Base-by-base conservation (phyloP, 441 rosid species). In the Pelargonium fulgidum region DNA sequence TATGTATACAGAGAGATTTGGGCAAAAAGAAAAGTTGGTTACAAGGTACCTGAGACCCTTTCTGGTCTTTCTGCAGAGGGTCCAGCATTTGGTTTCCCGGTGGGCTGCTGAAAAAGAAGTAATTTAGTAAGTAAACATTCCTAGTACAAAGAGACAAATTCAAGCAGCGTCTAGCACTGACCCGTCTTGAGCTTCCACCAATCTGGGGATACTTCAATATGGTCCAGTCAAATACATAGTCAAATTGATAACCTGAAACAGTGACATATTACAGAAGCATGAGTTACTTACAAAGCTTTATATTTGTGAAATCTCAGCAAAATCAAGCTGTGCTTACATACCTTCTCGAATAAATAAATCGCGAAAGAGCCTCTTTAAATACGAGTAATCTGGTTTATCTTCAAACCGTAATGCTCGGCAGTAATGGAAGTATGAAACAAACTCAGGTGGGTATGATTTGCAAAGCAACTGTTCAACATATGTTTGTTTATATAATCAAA, bases 261-360 rank as follows among this genome's bases (percentile, higher is more conserved):
- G 70, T 72, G 58, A 47, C 72, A 68, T 67, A 22, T 45, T 70
- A 65, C 62, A 78, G 69, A 77, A 54, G 4, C 66, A 44, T 14
- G 11, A 47, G 26, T 19, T 56, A 56, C 4, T 13, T 7, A 58
- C 62, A 58, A 16, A 58, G 64, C 64, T 52, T 52, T 20, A n/a
- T 10, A 47, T n/a, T 47, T 47, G 22, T 16, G 20, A 14, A 16
- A 58, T 58, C 26, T 20, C 13, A 45, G 9, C 9, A 45, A 45
- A 58, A 58, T 4, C 2, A 58, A 22, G 67, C 77, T 66, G 29
- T 62, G 52, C 66, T 64, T 68, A 10, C 19, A 11, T 75, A 92
- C 98, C 91, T 89, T 94, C 99, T 69, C 97, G 88, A 76, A 94
- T 92, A 79, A 92, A 94, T 64, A 94, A 85, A 76, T 94, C 99